Percentiles rank a stretch among this genome's conserved stretches.
These are phyloP conservation scores for Suillus tomentosus DNA, from an alignment of 768 basidiomycete genomes.

Conservation along the genomic window DNA sequence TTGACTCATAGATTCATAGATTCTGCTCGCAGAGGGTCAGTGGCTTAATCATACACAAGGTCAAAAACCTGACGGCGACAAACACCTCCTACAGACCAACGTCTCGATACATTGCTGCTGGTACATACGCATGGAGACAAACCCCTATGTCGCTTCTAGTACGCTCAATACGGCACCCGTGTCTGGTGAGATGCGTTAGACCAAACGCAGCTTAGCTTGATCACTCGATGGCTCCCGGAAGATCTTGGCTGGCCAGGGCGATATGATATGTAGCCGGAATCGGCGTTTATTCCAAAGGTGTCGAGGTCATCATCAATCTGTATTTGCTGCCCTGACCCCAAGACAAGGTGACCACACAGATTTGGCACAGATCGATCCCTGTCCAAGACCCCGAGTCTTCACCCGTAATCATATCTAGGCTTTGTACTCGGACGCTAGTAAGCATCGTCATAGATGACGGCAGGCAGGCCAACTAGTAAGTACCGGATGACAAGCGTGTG, in stretches of 20 bases:
- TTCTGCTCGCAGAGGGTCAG: background rate
- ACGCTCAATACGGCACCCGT: background rate
- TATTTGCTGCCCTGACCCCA: slow-evolving; percentile 5
- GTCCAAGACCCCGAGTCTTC: background rate
- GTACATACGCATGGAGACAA: background rate
- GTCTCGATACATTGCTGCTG: background rate
- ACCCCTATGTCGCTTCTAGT: background rate
- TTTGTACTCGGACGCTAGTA: background rate
- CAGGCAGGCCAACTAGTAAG: background rate
- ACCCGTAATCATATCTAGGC: background rate
- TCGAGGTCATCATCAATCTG: slow-evolving; percentile 8
- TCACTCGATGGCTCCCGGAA: background rate
- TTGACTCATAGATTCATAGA: background rate
- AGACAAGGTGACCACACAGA: background rate
- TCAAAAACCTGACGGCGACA: no score
- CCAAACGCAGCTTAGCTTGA: background rate
- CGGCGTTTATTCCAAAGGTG: slow-evolving; percentile 1
- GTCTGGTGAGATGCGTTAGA: background rate
- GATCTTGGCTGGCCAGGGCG: slow-evolving; percentile 1
- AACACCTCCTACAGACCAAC: background rate
- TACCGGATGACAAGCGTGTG: background rate
- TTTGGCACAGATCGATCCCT: slow-evolving; percentile 3
- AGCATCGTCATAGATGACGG: slow-evolving; percentile 1
- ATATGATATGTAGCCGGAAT: background rate
- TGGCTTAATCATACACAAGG: no score